Evolutionary conservation across 495 filamentous ascomycete genomes (phyloP).

Genomic region (Penicillium cataractarum): DNA sequence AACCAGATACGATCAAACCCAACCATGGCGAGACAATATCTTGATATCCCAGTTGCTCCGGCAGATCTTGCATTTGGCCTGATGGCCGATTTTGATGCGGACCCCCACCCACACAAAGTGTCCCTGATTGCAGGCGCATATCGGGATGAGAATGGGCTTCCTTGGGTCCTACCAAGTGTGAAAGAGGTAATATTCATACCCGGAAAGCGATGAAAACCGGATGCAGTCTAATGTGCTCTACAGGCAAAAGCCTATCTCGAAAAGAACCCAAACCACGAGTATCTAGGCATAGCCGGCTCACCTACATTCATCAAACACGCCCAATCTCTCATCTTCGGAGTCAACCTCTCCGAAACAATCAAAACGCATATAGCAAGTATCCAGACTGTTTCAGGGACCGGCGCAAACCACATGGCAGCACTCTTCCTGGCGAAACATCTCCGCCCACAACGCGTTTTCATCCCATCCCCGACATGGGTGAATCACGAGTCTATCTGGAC

Average conservation of each 20-base stretch:
- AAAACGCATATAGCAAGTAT: slow-evolving; percentile 9
- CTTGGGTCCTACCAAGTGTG: slow-evolving; percentile 18
- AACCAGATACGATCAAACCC: neutral
- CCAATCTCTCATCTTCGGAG: neutral
- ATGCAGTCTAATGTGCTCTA: neutral
- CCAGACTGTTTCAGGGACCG: slow-evolving; percentile 82
- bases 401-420: slow-evolving; percentile 76
- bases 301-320: slow-evolving; percentile 3
- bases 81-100: slow-evolving; percentile 12
- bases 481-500: slow-evolving; percentile 31
- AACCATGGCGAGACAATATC: neutral
- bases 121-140: slow-evolving; percentile 15
- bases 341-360: neutral
- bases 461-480: slow-evolving; percentile 31
- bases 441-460: slow-evolving; percentile 18
- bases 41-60: slow-evolving; percentile 6
- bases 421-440: slow-evolving; percentile 61
- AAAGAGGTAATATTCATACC: slow-evolving; percentile 3
- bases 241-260: slow-evolving; percentile 14
- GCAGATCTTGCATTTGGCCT: slow-evolving; percentile 12
- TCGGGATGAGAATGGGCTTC: slow-evolving; percentile 5
- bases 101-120: slow-evolving; percentile 10
- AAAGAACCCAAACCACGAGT: slow-evolving; percentile 16
- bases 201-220: neutral
- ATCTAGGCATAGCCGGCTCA: slow-evolving; percentile 10